phyloP scores from a whole-genome alignment of 2,329 filamentous ascomycete genomes.

The Penicillium sp. region DNA sequence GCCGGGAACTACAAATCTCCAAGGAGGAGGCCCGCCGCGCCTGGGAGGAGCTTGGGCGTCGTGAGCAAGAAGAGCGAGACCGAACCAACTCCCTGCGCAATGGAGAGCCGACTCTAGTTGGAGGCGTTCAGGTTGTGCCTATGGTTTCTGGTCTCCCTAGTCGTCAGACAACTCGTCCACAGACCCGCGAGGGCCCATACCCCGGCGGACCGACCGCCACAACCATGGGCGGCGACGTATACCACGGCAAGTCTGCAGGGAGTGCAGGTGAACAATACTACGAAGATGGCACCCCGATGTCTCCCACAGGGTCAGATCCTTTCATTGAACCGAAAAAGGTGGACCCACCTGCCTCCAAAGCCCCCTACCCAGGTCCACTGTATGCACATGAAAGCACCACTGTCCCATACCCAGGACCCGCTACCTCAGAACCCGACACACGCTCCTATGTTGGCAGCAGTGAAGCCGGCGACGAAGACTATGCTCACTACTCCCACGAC shows the following conservation, averaged over 20 bases:
- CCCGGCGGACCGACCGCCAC: slow-evolving; percentile 34
- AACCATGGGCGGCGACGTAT: slow-evolving; percentile 30
- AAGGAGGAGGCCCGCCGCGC: slow-evolving; percentile 93
- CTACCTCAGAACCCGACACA: slow-evolving; percentile 49
- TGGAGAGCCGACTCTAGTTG: slow-evolving; percentile 83
- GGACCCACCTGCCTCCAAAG: slow-evolving; percentile 27
- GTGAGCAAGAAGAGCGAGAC: slow-evolving; percentile 90
- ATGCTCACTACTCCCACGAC: slow-evolving; percentile 63
- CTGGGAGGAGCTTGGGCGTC: slow-evolving; percentile 92
- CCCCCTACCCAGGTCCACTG: slow-evolving; percentile 34
- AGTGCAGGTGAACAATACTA: slow-evolving; percentile 51
- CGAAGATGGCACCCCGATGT: slow-evolving; percentile 45
- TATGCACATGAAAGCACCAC: slow-evolving; percentile 39
- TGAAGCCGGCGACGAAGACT: slow-evolving; percentile 69
- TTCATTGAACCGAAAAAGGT: slow-evolving; percentile 52
- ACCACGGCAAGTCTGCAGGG: slow-evolving; percentile 17
- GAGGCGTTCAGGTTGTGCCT: slow-evolving; percentile 91
- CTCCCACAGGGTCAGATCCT: slow-evolving; percentile 61
- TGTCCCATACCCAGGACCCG: slow-evolving; percentile 31
- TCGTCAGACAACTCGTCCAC: slow-evolving; percentile 47
- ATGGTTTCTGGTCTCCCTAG: slow-evolving; percentile 72
- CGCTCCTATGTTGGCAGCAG: slow-evolving; percentile 54
- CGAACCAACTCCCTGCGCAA: slow-evolving; percentile 79
- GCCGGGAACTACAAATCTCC: slow-evolving; percentile 87
- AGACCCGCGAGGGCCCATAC: slow-evolving; percentile 48